Evolutionary conservation across 768 basidiomycete genomes (phyloP).

Genomic region (Pleurotus tuoliensis): DNA sequence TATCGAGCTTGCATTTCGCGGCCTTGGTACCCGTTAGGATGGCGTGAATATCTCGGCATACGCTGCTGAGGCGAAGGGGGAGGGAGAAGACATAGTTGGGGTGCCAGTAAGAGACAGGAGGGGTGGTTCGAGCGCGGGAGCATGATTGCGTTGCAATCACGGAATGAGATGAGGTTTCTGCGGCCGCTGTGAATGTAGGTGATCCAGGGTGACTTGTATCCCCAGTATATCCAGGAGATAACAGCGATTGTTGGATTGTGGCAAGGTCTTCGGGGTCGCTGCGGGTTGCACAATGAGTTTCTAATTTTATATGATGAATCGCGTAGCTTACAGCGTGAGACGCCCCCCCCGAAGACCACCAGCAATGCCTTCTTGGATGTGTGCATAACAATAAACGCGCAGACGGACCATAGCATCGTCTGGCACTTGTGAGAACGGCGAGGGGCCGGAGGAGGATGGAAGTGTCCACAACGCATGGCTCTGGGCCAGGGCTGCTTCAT

Average conservation of each 20-base stretch:
- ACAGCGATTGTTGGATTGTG: conserved; percentile 64
- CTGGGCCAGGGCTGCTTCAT: conserved; percentile 81
- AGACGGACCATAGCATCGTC: conserved; percentile 67
- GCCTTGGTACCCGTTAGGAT: conserved; percentile 80
- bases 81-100: conserved; percentile 60
- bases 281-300: background rate
- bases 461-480: conserved; percentile 70
- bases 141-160: conserved; percentile 17
- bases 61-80: conserved; percentile 69
- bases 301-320: too few species aligned
- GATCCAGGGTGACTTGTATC: conserved; percentile 7
- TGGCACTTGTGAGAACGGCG: conserved; percentile 34
- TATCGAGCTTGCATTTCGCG: conserved; percentile 26
- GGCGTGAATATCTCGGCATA: conserved; percentile 75
- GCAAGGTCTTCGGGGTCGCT: conserved; percentile 77
- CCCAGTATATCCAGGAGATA: conserved; percentile 28
- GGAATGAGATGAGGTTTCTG: conserved; percentile 14
- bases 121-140: conserved; percentile 17
- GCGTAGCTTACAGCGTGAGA: conserved; percentile 61
- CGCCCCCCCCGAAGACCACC: conserved; percentile 84
- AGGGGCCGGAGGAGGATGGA: conserved; percentile 38
- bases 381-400: conserved; percentile 86
- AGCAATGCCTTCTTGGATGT: conserved; percentile 80
- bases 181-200: conserved; percentile 11
- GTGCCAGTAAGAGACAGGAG: conserved; percentile 43